phyloP scores from a whole-genome alignment of 129 eudicot genomes.

The Centella asiatica region DNA sequence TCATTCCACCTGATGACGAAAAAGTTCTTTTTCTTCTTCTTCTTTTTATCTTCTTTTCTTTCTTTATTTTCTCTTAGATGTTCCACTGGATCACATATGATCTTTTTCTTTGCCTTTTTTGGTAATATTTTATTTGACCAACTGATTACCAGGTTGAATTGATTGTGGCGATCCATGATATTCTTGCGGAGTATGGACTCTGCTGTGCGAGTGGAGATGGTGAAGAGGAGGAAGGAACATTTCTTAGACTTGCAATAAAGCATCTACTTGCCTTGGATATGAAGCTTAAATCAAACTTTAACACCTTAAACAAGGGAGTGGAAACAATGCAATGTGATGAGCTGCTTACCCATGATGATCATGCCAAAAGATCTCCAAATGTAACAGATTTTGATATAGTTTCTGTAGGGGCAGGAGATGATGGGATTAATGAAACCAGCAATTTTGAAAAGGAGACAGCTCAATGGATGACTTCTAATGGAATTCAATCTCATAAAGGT shows the following conservation, averaged over 20 bases:
- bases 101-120: neutral
- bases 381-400: conserved; percentile 16
- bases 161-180: conserved; percentile 79
- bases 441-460: conserved; percentile 20
- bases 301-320: conserved; percentile 32
- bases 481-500: conserved; percentile 23
- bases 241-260: conserved; percentile 91
- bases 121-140: neutral
- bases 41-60: too few species aligned
- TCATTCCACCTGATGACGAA: conserved; percentile 8
- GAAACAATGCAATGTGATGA: conserved; percentile 40
- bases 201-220: conserved; percentile 79
- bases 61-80: too few species aligned
- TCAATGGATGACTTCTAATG: conserved; percentile 18
- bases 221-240: conserved; percentile 81
- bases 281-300: conserved; percentile 64
- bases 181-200: conserved; percentile 94
- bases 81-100: conserved; percentile 2
- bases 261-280: conserved; percentile 80
- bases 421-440: conserved; percentile 17
- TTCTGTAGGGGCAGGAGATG: conserved; percentile 18
- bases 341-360: conserved; percentile 29
- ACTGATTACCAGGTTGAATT: conserved; percentile 49
- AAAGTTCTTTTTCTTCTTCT: neutral
- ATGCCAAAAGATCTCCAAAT: conserved; percentile 19